Conservation (phyloP, 2,329 filamentous ascomycete genomes). For the Dendryphion nanum region DNA sequence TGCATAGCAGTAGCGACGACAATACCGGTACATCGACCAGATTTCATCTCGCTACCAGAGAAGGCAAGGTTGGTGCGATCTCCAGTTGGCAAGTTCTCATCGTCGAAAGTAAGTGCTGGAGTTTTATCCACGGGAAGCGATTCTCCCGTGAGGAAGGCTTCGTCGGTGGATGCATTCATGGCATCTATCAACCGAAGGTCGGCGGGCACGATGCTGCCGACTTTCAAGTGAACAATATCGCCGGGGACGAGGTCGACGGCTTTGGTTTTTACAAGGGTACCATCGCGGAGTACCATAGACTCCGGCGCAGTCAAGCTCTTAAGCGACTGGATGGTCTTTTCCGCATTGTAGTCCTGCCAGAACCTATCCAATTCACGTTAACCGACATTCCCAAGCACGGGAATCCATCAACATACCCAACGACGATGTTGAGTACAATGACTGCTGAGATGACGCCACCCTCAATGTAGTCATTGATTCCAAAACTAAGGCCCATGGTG, state of each 20-base stretch:
- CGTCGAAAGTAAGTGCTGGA: conserved; percentile 54
- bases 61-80: conserved; percentile 71
- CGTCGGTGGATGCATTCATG: conserved; percentile 75
- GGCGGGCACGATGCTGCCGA: conserved; percentile 65
- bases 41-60: conserved; percentile 69
- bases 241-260: conserved; percentile 39
- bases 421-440: conserved; percentile 65
- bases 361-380: conserved; percentile 31
- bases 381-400: too few species aligned
- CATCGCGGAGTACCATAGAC: conserved; percentile 38
- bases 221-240: conserved; percentile 38
- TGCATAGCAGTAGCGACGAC: conserved; percentile 70
- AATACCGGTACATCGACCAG: conserved; percentile 67
- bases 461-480: conserved; percentile 64
- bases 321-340: conserved; percentile 43
- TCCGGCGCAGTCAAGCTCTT: conserved; percentile 40
- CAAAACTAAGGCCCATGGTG: conserved; percentile 68
- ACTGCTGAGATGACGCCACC: conserved; percentile 63
- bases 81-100: conserved; percentile 54
- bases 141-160: conserved; percentile 72
- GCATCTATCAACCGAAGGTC: conserved; percentile 62
- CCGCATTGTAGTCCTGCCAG: conserved; percentile 51
- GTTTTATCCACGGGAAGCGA: conserved; percentile 67
- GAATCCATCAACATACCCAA: conserved; percentile 56
- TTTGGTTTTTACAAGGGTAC: conserved; percentile 35